Evolutionary conservation across 2,329 filamentous ascomycete species (phyloP), one percentile per base, ranked within the genome.

Genomic region (Pleoardoris graminearum): DNA sequence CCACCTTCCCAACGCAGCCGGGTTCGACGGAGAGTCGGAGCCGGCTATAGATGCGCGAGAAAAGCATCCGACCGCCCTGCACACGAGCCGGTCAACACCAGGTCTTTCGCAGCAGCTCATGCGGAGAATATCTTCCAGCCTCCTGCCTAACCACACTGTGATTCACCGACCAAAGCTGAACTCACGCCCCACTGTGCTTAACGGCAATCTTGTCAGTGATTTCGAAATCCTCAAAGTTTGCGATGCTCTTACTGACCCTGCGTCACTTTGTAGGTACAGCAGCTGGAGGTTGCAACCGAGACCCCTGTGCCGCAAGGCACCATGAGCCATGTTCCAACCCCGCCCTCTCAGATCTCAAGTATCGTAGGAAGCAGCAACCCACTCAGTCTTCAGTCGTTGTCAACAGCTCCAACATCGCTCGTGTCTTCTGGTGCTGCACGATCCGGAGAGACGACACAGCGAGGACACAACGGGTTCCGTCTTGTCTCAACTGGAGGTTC

Each of bases 11-110:
- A 66, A 65, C 30, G 57, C 68, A 43, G 58, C 64, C 11, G 58
- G 55, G 3, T 66, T 69, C 35, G 70, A 73, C 59, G 69, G 70
- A 43, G 69, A 71, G 36, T 72, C 67, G 8, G 69, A 72, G 29
- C 69, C 66, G 7, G 55, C 59, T 17, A 53, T 63, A 39, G 50
- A 47, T 23, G 29, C 45, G 4, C 53, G 39, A 29, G 51, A 50
- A n/a, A 52, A 52, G 16, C 53, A 55, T 27, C 53, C 59, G 22
- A 35, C 45, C 4, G 37, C 48, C 11, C 36, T 70, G 17, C 61
- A 67, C 16, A 54, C 55, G 7, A 71, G 64, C 37, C 63, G 58
- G 29, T 72, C 70, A 0, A 66, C 65, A 11, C 67, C 70, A 10
- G 62, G 62, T 7, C 45, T 73, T 0, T 67, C 66, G 0, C 54